A percentile compares a stretch with the other conserved stretches of the same genome.
Conservation (phyloP, 441 rosid genomes). For the Macaranga tanarius region DNA sequence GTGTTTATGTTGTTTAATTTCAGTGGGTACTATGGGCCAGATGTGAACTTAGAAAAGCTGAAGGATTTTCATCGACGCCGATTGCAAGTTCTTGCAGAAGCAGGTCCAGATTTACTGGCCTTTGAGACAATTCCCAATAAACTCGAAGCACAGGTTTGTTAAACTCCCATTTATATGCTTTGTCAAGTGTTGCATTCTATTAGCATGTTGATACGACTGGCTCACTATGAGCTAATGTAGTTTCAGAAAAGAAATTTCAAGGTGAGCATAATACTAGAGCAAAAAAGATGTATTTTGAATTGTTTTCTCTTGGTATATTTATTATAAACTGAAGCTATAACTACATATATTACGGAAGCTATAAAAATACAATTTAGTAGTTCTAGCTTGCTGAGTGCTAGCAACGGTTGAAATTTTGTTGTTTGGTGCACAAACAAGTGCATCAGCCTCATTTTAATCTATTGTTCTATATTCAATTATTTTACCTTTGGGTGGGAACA, state of each 20-base stretch:
- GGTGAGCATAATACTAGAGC: no score
- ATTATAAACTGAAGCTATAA: no score
- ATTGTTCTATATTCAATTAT: no score
- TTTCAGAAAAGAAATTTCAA: no score
- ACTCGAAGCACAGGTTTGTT: constrained; percentile 83
- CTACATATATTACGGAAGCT: not conserved
- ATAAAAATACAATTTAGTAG: no score
- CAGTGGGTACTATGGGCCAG: constrained; percentile 72
- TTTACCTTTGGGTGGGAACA: no score
- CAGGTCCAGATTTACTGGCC: constrained; percentile 86
- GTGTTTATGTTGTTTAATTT: constrained; percentile 14
- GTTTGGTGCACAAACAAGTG: not conserved
- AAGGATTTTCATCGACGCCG: constrained; percentile 86
- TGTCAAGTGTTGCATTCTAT: not conserved
- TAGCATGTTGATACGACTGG: not conserved
- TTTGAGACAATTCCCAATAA: constrained; percentile 91
- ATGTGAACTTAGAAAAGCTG: constrained; percentile 55
- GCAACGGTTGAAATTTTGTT: not conserved
- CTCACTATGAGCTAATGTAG: not conserved
- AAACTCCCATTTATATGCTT: constrained; percentile 6
- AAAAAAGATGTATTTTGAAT: no score
- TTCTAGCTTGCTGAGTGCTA: not conserved
- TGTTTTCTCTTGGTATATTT: no score
- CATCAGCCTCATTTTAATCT: not conserved
- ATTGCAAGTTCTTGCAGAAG: constrained; percentile 74